Conservation (phyloP, 1,284 basidiomycete genomes). For the Puccinia sorghi region DNA sequence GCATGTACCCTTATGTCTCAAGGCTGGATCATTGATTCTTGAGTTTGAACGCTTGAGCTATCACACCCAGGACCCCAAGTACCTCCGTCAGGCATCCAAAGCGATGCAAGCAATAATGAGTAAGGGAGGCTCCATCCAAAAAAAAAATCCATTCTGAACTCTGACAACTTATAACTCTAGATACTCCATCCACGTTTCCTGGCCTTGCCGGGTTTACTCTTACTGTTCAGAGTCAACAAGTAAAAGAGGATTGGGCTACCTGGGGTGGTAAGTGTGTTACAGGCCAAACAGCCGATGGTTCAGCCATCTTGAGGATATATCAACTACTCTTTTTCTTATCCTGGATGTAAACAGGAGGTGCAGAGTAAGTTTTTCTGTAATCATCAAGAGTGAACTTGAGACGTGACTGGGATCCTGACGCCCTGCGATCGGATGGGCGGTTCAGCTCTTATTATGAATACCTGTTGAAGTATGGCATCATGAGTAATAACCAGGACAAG, state of each 20-base stretch:
- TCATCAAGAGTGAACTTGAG: not conserved
- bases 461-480: constrained; percentile 47
- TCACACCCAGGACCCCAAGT: constrained; percentile 44
- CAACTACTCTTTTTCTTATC: not conserved
- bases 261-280: constrained; percentile 41
- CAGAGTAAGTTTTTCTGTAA: constrained; percentile 23
- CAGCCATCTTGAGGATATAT: not conserved
- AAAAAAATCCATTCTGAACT: no score
- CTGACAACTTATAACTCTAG: not conserved
- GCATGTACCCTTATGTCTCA: no score
- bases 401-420: not conserved
- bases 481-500: constrained; percentile 24
- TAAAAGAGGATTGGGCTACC: constrained; percentile 17
- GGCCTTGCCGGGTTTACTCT: constrained; percentile 23
- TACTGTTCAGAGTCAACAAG: constrained; percentile 12
- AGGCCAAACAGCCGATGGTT: not conserved
- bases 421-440: not conserved
- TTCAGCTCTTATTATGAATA: constrained; percentile 49
- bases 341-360: constrained; percentile 5
- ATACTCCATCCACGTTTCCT: constrained; percentile 16
- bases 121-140: not conserved
- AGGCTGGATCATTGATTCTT: constrained; percentile 49
- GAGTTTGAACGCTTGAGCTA: constrained; percentile 46
- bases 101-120: constrained; percentile 45
- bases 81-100: constrained; percentile 27